Base-by-base conservation (phyloP, 352 stramenopile genomes). In the Phytopythium sindhum region DNA sequence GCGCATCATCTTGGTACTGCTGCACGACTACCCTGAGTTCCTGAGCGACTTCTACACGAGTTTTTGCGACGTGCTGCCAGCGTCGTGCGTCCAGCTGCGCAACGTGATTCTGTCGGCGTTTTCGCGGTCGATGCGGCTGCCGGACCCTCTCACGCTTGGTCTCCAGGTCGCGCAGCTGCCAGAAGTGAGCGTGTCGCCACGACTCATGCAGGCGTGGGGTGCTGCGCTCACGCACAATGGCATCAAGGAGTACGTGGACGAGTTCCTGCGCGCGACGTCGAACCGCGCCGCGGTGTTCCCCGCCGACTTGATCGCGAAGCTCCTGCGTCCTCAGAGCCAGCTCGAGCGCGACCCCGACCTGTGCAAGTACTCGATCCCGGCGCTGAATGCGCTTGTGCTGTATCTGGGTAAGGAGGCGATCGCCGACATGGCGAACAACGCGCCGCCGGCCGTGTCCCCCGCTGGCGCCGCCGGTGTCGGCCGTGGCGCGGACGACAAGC, bases 11-110 rank as follows among this genome's bases (percentile, higher is more conserved):
- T 67, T 99, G 44, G 96, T 99, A 61, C 75, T 99, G 21, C 77
- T 99, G 57, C 98, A 99, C 73, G 98, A 99, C 74, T 99, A 99
- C 72, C 97, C 97, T 14, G 94, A 98, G 65, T 99, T 99, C 69
- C 66, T 99, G 29, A 94, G 89, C 65, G 97, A 98, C 58, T 99
- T 99, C 72, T 98, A 99, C 80, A 88, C 98, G 52, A 98, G 91
- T 54, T 98, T 99, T 61, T 99, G 97, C 78, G 98, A 99, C 64
- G 91, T 99, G 29, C 95, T 99, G 44, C 98, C 97, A 9, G 80
- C 97, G 5, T 93, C 91, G 53, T 99, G 96, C 73, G 93, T 99
- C 44, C 97, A 99, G 72, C 81, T 99, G 48, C 89, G 98, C 42
- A 99, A 99, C 71, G 84, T 99, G 48, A 92, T 99, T 47, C 76